Evolutionary conservation across 2,329 filamentous ascomycete species (phyloP), one percentile per base, ranked within the genome.

Genomic region (Aspergillus proliferans): DNA sequence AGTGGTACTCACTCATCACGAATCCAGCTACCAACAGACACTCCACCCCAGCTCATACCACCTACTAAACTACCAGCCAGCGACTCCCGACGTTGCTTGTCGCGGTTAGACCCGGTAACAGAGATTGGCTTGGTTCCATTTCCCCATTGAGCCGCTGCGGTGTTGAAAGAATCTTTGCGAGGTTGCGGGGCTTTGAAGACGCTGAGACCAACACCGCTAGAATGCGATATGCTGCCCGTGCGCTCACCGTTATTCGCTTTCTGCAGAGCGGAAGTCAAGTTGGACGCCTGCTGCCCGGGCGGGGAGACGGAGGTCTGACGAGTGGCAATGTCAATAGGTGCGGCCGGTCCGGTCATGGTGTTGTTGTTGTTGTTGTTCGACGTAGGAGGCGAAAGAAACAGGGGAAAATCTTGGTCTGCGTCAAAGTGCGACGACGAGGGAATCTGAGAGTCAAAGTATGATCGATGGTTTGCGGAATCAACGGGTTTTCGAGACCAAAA

Each of bases 21-120:
- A 70, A 98, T 93, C 78, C 94, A 97, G 65, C 92, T 97, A 54
- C 92, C 92, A 57, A 97, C 88, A 7, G 92, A 97, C 52, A 95
- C 83, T 57, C 91, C 92, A 65, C 92, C 92, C 91, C 92, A 98
- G 71, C 91, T 96, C 85, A 95, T 90, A 61, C 92, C 91, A 55
- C 84, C 86, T 46, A 80, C 74, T 52, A 84, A 70, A 64, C 81
- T 84, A 57, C 81, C 79, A 36, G 79, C 79, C 53, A 79, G 72
- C 66, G 79, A 82, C 66, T 84, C 79, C 57, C 81, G 70, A 54
- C 81, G 72, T 46, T 71, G 72, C 49, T 75, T 74, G 53, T 80
- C 78, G 55, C 67, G 67, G 54, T 70, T 71, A 21, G 67, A 71
- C 40, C 66, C 72, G 53, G 73, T 72, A 64, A 82, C 75, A n/a